A percentile compares a stretch with the other conserved stretches of the same genome.
phyloP scores from a whole-genome alignment of 2,329 filamentous ascomycete genomes.

The Colletotrichum caudatum region DNA sequence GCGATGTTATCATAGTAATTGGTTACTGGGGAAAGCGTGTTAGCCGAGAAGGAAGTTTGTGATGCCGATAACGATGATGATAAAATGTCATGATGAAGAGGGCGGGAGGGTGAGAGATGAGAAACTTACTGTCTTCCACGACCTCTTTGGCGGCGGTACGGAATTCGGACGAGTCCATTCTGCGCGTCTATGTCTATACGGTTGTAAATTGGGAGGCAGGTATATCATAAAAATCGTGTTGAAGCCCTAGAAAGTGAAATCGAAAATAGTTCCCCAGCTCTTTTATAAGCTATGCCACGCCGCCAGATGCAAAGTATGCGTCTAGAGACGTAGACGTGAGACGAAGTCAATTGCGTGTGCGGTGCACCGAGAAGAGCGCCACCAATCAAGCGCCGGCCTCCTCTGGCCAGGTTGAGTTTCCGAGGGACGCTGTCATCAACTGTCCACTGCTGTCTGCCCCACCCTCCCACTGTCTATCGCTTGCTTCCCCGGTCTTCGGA shows the following conservation, averaged over 20 bases:
- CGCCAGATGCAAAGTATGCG: background rate
- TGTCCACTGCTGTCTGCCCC: background rate
- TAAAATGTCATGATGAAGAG: background rate
- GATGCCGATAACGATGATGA: background rate
- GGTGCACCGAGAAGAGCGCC: background rate
- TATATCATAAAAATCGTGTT: background rate
- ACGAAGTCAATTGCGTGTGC: constrained; percentile 32
- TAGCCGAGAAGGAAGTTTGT: background rate
- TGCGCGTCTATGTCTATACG: background rate
- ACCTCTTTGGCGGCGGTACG: constrained; percentile 79
- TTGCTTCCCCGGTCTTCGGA: background rate
- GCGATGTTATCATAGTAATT: constrained; percentile 84
- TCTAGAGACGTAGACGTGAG: constrained; percentile 5
- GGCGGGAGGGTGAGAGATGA: background rate
- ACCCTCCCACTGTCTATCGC: background rate
- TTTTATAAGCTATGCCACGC: background rate
- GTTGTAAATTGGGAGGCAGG: background rate
- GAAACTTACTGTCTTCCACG: constrained; percentile 81
- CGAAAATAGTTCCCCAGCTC: background rate
- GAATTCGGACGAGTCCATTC: constrained; percentile 86
- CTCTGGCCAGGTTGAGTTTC: background rate
- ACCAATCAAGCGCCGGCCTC: constrained; percentile 2
- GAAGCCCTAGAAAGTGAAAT: background rate
- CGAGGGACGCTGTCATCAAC: background rate
- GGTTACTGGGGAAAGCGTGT: constrained; percentile 68